Conservation (phyloP, 2,329 filamentous ascomycete species). For the Colletotrichum chlorophyti region DNA sequence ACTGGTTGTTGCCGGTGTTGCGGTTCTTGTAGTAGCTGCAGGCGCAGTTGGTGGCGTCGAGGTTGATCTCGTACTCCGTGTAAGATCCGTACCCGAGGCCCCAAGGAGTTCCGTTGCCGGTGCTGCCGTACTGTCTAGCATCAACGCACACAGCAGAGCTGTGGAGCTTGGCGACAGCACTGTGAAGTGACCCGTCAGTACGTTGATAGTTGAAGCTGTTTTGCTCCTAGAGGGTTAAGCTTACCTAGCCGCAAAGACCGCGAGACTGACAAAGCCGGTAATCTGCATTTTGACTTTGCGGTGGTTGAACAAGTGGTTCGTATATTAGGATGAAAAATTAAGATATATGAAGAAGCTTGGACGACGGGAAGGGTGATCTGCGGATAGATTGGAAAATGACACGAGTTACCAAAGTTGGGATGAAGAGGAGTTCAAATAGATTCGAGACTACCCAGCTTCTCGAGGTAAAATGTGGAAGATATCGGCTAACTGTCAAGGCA, state of each 20-base stretch:
- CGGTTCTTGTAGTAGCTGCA: constrained; percentile 26
- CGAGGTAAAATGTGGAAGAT: no score
- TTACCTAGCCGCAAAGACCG: neutral
- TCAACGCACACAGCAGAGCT: constrained; percentile 1
- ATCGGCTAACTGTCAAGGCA: neutral
- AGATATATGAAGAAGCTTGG: no score
- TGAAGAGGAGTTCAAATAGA: neutral
- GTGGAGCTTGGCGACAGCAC: constrained; percentile 5
- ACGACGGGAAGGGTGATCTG: neutral
- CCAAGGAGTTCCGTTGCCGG: constrained; percentile 15
- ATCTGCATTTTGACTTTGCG: neutral
- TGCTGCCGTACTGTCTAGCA: neutral
- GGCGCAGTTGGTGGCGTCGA: constrained; percentile 27
- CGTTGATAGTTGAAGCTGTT: neutral
- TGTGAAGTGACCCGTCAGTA: neutral
- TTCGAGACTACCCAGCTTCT: neutral
- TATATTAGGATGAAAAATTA: no score
- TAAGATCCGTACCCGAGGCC: constrained; percentile 19
- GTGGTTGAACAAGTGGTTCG: neutral
- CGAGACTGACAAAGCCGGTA: neutral
- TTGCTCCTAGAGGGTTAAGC: no score
- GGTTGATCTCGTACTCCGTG: constrained; percentile 23
- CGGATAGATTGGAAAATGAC: neutral
- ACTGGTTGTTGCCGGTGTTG: constrained; percentile 30
- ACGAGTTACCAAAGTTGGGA: no score